Base-by-base conservation (phyloP, 805 yeast genomes). In the Kuraishia molischiana region DNA sequence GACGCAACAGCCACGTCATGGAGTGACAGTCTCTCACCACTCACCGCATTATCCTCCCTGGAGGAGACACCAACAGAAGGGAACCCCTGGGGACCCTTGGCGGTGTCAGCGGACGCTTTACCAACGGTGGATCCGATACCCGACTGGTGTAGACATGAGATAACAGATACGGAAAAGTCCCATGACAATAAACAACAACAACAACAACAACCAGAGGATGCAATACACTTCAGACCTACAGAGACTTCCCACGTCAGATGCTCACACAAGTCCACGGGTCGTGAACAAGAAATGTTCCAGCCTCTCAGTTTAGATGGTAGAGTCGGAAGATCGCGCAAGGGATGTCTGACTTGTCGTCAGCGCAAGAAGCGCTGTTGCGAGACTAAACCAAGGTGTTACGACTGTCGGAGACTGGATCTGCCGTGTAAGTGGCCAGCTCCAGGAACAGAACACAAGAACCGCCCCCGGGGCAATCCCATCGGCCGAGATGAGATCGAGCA, bases 361-460 rank as follows among this genome's bases (percentile, higher is more conserved):
- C 59, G 95, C 19, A 84, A 84, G 64, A 84, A 82, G 52, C 67
- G 87, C 39, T 84, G 94, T 46, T 81, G 85, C 50, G 92, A 84
- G 51, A 61, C 67, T 1, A 67, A 67, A 38, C 94, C 94, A 3
- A 54, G 54, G 19, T 84, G 95, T 49, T 52, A 62, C 1, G 87
- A 83, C 47, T 84, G 94, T 54, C 44, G 56, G n/a, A 59, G 92
- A 37, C 62, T 84, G 20, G 65, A 75, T 11, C 61, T 83, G 36
- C 69, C 65, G 37, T 84, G 95, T 51, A 62, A 67, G 19, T 84
- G 90, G 83, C 92, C 94, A 15, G 56, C 54, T 14, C 85, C 87
- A 0, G 90, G 89, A 5, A 65, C 69, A 10, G 83, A 75, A 52
- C 74, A 74, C 47, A 72, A 69, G 51, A 72, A 72, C 44, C 68